Percentiles rank a stretch among this genome's conserved stretches.
Evolutionary conservation across 2,329 filamentous ascomycete species (phyloP).

Genomic region (Fusarium sp.): DNA sequence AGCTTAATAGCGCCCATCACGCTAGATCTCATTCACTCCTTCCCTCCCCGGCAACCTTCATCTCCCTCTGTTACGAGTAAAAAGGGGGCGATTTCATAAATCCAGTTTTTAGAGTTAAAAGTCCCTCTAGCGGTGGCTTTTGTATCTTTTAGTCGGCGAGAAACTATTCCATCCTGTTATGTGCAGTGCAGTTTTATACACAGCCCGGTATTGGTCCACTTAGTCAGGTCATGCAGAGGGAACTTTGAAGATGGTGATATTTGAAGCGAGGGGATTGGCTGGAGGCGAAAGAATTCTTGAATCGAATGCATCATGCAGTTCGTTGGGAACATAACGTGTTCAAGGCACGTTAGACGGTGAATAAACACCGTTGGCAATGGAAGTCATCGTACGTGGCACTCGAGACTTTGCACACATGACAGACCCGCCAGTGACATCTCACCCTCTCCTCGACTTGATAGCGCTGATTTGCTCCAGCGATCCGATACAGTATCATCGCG

Average conservation of each 20-base stretch:
- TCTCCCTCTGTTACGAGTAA: background rate
- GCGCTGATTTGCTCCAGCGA: conserved; percentile 8
- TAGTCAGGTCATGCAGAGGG: background rate
- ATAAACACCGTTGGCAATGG: background rate
- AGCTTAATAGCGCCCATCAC: conserved; percentile 24
- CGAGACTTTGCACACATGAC: background rate
- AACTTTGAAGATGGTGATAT: background rate
- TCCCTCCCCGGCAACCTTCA: background rate
- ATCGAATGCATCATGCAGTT: background rate
- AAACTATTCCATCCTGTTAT: background rate
- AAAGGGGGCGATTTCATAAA: conserved; percentile 11
- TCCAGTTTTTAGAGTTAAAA: background rate
- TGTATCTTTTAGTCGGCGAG: background rate
- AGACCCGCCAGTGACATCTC: background rate
- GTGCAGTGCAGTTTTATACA: background rate
- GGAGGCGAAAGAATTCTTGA: background rate
- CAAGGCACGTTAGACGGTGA: background rate
- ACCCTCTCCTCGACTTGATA: background rate
- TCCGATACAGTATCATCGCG: background rate
- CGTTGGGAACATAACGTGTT: background rate
- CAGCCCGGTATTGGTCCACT: background rate
- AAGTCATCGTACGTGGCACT: background rate
- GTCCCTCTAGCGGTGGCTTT: background rate
- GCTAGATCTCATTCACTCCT: conserved; percentile 16
- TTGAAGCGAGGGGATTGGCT: background rate